Base-by-base conservation (phyloP, 2,329 filamentous ascomycete genomes). In the Neoscytalidium dimidiatum region DNA sequence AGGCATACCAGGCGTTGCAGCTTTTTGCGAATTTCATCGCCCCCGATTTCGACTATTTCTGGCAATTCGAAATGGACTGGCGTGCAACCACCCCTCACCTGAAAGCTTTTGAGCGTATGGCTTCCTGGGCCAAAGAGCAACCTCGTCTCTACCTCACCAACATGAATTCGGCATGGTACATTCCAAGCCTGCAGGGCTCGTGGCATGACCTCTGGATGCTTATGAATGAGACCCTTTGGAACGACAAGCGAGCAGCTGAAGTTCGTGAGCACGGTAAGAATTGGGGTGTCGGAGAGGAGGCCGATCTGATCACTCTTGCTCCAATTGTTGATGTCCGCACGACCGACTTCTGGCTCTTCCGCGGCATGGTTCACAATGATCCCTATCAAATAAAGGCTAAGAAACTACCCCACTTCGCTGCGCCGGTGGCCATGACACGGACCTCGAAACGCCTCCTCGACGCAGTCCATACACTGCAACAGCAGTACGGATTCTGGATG, bases 221-320 rank as follows among this genome's bases (percentile, higher is more conserved):
- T 38, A 73, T 80, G 44, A 73, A 79, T 43, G 71, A 79, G 14
- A 82, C 80, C 0, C 76, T 82, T 67, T 77, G 74, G 7, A 69
- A 71, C 3, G 66, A 77, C 35, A 75, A 75, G 23, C 73, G 72
- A 7, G 80, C 70, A 76, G 89, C 85, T 0, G 82, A 82, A 1
- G 88, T 91, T 69, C 91, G 94, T 57, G 89, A 91, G 67, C 93
- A 97, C 73, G 86, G 89, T 69, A 92, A 94, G 74, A 77, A 84
- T 53, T 97, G 94, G 94, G 94, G 94, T 31, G 90, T 95, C 0
- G 91, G 87, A 62, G 94, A 97, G 77, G 91, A 96, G 66, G 93
- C 94, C 9, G 94, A 98, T 76, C 86, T 96, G 69, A 94, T 98
- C 73, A 92, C 93, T 0, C 88, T 98, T 67, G 95, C 93, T 73